Evolutionary conservation across 1,139 yeast genomes (phyloP).

Genomic region (Debaryomyces udenii): DNA sequence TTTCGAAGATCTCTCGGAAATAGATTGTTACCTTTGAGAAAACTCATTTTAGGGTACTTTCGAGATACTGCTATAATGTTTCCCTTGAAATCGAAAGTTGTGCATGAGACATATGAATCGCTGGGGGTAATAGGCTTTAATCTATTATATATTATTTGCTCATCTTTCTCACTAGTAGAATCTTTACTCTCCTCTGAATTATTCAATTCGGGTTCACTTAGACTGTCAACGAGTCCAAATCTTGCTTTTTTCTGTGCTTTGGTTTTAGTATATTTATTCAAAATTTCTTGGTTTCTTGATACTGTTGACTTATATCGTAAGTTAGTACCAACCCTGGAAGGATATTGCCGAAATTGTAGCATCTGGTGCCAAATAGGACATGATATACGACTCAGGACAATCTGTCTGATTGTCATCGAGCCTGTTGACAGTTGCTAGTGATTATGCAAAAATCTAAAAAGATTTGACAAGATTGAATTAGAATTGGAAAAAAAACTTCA

Average conservation of each 20-base stretch:
- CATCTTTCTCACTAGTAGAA: not conserved
- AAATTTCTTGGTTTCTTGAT: slow-evolving; percentile 10
- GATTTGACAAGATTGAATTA: no score
- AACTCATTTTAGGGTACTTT: slow-evolving; percentile 74
- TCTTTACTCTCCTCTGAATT: not conserved
- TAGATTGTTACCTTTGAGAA: slow-evolving; percentile 73
- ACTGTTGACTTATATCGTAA: slow-evolving; percentile 9
- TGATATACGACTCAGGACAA: no score
- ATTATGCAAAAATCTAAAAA: no score
- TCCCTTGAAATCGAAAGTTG: slow-evolving; percentile 75
- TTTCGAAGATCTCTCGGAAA: slow-evolving; percentile 84
- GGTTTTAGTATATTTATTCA: slow-evolving; percentile 2
- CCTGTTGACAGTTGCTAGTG: no score
- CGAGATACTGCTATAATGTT: slow-evolving; percentile 73
- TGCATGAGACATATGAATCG: slow-evolving; percentile 62
- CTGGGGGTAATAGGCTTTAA: slow-evolving; percentile 62
- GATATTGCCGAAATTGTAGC: no score
- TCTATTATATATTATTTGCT: slow-evolving; percentile 24
- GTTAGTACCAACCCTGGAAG: no score
- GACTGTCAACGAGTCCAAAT: not conserved
- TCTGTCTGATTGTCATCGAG: no score
- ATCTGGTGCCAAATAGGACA: no score
- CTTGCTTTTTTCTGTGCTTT: not conserved
- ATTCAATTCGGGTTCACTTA: not conserved
- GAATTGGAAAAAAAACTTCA: no score